Conservation (phyloP, 2,329 filamentous ascomycete species). For the Exophiala aquamarina region DNA sequence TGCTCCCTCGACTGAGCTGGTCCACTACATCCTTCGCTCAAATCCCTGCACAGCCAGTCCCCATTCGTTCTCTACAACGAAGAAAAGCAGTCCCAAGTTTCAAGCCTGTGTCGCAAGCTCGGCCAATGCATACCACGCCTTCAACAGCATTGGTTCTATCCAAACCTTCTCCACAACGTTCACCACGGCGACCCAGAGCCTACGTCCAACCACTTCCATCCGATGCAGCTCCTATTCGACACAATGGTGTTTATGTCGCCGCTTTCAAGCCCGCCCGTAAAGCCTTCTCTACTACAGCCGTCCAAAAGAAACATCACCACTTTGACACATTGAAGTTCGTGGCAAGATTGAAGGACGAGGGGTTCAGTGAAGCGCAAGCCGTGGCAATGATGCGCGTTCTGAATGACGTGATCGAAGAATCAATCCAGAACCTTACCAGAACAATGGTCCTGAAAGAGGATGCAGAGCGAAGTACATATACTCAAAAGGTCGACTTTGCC, state of each 20-base stretch:
- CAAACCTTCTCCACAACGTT: conserved; percentile 6
- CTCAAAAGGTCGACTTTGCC: conserved; percentile 94
- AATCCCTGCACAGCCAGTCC: conserved; percentile 14
- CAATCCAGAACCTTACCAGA: conserved; percentile 93
- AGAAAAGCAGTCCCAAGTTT: conserved; percentile 12
- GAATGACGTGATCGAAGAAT: conserved; percentile 96
- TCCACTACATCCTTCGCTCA: conserved; percentile 20
- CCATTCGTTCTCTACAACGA: conserved; percentile 4
- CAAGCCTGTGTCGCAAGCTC: conserved; percentile 9
- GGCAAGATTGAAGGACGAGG: conserved; percentile 81
- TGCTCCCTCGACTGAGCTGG: conserved; percentile 44
- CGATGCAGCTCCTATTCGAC: conserved; percentile 36
- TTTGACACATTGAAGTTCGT: conserved; percentile 99
- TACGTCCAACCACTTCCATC: conserved; percentile 12
- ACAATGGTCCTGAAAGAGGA: conserved; percentile 97
- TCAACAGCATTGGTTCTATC: not conserved
- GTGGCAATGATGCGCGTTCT: conserved; percentile 98
- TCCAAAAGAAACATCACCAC: conserved; percentile 74
- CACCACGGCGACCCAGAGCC: conserved; percentile 10
- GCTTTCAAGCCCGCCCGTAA: conserved; percentile 41
- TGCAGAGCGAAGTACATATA: conserved; percentile 58
- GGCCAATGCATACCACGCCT: conserved; percentile 1
- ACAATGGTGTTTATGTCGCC: conserved; percentile 51
- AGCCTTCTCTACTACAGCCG: conserved; percentile 65
- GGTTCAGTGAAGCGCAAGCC: conserved; percentile 92